A percentile compares a stretch with the other conserved stretches of the same genome.
Evolutionary conservation across 768 basidiomycete genomes (phyloP).

Genomic region (Chiua virens): DNA sequence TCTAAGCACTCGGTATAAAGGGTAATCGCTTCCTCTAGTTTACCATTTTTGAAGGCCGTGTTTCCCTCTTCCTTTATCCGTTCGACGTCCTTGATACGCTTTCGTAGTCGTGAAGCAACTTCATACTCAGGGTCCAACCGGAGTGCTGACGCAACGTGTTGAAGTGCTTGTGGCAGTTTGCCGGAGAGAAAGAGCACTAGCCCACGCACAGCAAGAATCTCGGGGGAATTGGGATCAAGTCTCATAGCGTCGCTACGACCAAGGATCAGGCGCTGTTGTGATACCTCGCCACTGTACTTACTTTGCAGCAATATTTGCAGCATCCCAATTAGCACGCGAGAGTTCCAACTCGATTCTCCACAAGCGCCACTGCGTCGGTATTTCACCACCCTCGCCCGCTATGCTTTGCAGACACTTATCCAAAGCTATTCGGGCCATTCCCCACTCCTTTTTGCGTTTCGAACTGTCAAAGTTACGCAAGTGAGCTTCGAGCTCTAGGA

Average conservation of each 20-base stretch:
- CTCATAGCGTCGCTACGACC: constrained; percentile 69
- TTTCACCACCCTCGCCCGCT: constrained; percentile 72
- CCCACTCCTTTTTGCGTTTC: constrained; percentile 66
- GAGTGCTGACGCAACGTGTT: constrained; percentile 70
- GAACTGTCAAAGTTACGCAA: constrained; percentile 63
- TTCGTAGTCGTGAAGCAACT: constrained; percentile 66
- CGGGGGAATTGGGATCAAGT: constrained; percentile 70
- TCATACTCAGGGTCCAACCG: constrained; percentile 78
- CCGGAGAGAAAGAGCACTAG: constrained; percentile 74
- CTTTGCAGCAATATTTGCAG: constrained; percentile 75
- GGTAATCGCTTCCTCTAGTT: constrained; percentile 58
- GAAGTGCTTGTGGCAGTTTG: constrained; percentile 67
- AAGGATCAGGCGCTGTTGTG: constrained; percentile 2
- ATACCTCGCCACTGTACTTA: constrained; percentile 36
- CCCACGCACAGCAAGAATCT: constrained; percentile 75
- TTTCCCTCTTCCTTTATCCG: constrained; percentile 86
- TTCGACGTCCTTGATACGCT: constrained; percentile 81
- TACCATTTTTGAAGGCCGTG: constrained; percentile 61
- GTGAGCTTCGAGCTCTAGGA: constrained; percentile 62
- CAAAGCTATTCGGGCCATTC: constrained; percentile 72
- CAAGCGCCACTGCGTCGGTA: constrained; percentile 76
- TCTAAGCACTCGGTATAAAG: constrained; percentile 75
- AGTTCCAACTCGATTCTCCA: constrained; percentile 82
- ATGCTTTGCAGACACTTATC: constrained; percentile 74
- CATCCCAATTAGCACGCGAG: constrained; percentile 67